Evolutionary conservation across 2,329 filamentous ascomycete genomes (phyloP), one percentile per base, ranked within the genome.

Genomic region (Neofusicoccum sp.): DNA sequence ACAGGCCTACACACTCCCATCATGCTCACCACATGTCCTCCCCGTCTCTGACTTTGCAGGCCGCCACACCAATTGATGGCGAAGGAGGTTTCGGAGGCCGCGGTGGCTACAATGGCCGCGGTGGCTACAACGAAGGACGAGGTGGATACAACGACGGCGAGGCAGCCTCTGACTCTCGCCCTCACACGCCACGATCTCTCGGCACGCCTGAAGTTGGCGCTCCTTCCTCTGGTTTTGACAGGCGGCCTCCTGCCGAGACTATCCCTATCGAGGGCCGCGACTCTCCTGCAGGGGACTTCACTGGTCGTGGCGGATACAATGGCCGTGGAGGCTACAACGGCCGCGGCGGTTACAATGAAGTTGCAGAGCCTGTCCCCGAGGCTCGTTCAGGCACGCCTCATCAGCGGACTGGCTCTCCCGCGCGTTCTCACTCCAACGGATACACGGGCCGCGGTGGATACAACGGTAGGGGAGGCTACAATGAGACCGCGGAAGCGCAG

Each of bases 251-350:
- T 12, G 51, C 51, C 36, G 58, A 60, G 20, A 54, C 36, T 5
- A 4, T 44, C 8, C 47, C 38, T 1, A 30, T 60, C 3, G 58
- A 60, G 20, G 58, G 58, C 7, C 58, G 47, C 11, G 41, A 30
- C 3, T 61, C 59, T 26, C 59, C 59, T 48, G 20, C 61, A 3
- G 59, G 58, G 12, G 64, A 62, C 2, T 63, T 65, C 41, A 63
- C 62, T 30, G 68, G 70, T 56, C 67, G 69, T 48, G 69, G 69
- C 14, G 67, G 67, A 11, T 69, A 69, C 61, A 65, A 68, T 31
- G 71, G 71, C 51, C 65, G 66, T 7, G 70, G 68, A 60, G 70
- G 73, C 36, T 73, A 73, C 63, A 73, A 72, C 34, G 60, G 60
- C 16, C 47, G 61, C 9, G 62, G 60, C 16, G 62, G 62, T 14